Evolutionary conservation across 2,329 filamentous ascomycete genomes (phyloP).

Genomic region (Penicillium sp.): DNA sequence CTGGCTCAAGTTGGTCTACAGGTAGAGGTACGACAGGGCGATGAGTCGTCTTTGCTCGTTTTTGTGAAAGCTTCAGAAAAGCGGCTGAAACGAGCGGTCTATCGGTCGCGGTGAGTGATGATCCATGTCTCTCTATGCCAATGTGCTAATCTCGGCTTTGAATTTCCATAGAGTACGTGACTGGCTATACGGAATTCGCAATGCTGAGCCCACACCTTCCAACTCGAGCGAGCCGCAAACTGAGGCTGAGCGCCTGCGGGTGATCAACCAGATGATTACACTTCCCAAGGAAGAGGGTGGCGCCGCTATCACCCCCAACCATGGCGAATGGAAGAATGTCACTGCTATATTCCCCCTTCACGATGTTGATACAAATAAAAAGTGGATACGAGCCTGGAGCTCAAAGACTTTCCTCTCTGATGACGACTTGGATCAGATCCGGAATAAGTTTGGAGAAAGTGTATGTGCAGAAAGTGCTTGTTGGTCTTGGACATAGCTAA

Average conservation of each 20-base stretch:
- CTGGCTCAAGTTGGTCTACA: conserved; percentile 76
- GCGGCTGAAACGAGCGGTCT: conserved; percentile 75
- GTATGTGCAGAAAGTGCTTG: conserved; percentile 18
- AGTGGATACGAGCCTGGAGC: conserved; percentile 74
- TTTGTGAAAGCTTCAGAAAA: conserved; percentile 80
- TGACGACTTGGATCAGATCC: conserved; percentile 70
- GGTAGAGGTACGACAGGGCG: conserved; percentile 81
- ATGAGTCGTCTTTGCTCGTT: conserved; percentile 71
- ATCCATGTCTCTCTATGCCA: neutral
- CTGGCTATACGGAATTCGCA: conserved; percentile 89
- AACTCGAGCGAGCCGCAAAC: conserved; percentile 76
- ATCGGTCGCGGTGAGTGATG: conserved; percentile 65
- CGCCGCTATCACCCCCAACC: conserved; percentile 69
- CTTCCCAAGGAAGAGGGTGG: conserved; percentile 71
- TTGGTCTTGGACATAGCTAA: neutral
- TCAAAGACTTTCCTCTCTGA: conserved; percentile 47
- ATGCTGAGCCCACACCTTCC: conserved; percentile 68
- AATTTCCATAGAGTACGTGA: conserved; percentile 69
- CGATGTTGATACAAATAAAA: conserved; percentile 71
- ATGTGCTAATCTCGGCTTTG: neutral
- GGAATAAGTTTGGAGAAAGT: conserved; percentile 70
- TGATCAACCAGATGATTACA: conserved; percentile 82
- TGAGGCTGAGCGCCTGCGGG: conserved; percentile 82
- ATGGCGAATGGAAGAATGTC: conserved; percentile 71
- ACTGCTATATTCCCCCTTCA: conserved; percentile 76